Conservation (phyloP, 2,329 filamentous ascomycete genomes). For the Trichophyton mentagrophytes region DNA sequence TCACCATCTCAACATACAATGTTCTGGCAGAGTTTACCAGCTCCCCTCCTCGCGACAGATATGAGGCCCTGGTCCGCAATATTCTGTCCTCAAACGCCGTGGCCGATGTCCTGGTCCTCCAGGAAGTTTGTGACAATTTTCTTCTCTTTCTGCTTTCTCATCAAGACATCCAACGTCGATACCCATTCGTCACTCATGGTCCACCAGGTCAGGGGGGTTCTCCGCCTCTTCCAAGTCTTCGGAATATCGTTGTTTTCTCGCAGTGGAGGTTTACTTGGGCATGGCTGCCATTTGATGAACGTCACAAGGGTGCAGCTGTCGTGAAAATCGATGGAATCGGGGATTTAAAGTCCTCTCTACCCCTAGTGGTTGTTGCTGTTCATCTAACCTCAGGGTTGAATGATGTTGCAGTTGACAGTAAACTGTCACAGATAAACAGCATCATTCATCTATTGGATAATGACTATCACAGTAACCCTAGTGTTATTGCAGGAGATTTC, state of each 20-base stretch:
- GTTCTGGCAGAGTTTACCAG: conserved; percentile 30
- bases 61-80: conserved; percentile 25
- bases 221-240: conserved; percentile 45
- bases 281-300: conserved; percentile 40
- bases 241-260: conserved; percentile 51
- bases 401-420: conserved; percentile 45
- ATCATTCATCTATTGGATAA: conserved; percentile 37
- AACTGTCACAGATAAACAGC: conserved; percentile 43
- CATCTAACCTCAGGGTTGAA: conserved; percentile 52
- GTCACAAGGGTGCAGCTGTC: conserved; percentile 48
- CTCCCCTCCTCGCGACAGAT: conserved; percentile 25
- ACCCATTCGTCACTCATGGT: conserved; percentile 46
- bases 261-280: conserved; percentile 45
- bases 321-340: conserved; percentile 31
- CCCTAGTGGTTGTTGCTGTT: conserved; percentile 43
- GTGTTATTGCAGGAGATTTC: conserved; percentile 51
- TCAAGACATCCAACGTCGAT: conserved; percentile 35
- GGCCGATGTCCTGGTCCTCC: conserved; percentile 36
- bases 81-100: conserved; percentile 23
- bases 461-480: conserved; percentile 35
- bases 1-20: conserved; percentile 34
- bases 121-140: conserved; percentile 55
- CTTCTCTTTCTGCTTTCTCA: conserved; percentile 43
- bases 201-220: conserved; percentile 41
- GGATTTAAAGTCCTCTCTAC: conserved; percentile 14